These are phyloP conservation scores for Deinandra increscens DNA, from an alignment of 129 eudicot species.

Conservation along the genomic window DNA sequence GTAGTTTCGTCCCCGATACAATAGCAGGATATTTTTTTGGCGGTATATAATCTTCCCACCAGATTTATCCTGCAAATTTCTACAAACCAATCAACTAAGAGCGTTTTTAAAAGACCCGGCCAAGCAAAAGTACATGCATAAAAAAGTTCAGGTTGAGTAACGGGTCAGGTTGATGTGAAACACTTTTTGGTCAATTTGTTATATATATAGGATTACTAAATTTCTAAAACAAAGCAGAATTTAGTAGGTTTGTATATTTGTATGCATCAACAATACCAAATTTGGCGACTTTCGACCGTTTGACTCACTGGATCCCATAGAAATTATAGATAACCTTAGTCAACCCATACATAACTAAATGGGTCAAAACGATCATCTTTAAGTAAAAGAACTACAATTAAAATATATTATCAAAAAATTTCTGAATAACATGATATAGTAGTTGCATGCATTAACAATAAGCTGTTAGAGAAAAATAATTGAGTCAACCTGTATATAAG, in stretches of 20 bases:
- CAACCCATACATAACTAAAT: background rate
- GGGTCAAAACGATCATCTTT: background rate
- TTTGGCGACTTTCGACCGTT: background rate
- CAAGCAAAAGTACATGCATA: background rate
- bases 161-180: background rate
- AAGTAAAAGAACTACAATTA: background rate
- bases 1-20: slow-evolving; percentile 85
- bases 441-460: background rate
- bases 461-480: background rate
- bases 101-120: background rate
- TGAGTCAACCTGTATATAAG: background rate
- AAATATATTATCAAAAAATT: background rate
- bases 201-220: background rate
- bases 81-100: slow-evolving; percentile 32
- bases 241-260: background rate
- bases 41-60: slow-evolving; percentile 82
- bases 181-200: background rate
- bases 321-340: background rate
- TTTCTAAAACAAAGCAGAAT: background rate
- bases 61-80: slow-evolving; percentile 77
- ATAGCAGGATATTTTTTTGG: slow-evolving; percentile 62
- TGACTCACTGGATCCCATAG: background rate
- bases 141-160: background rate
- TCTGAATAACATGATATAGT: background rate
- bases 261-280: background rate